Base-by-base conservation (phyloP, 1,139 yeast genomes). In the Diutina pseudorugosa region DNA sequence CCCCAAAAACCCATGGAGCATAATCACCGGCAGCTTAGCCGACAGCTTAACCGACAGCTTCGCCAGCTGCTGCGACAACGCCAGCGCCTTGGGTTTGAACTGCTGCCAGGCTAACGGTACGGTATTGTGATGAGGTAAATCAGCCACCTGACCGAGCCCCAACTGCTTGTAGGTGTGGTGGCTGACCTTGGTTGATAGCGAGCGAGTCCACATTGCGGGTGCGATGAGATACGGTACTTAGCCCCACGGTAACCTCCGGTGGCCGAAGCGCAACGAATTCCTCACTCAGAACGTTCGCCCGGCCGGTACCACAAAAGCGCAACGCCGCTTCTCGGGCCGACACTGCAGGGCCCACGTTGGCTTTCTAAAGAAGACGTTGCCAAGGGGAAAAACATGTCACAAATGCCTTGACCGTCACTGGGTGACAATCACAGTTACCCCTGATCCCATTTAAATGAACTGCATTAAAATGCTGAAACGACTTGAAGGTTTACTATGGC, bases 1-100 rank as follows among this genome's bases (percentile, higher is more conserved):
- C 1, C 81, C 82, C 58, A 76, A 74, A 41, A 77, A 65, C 1
- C 82, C 82, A 57, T 77, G 82, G 21, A 76, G 57, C 58, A 77
- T 65, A 14, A 77, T 59, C 11, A 76, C 63, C 5, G 79, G 77
- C 9, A 43, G 8, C 21, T 40, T 16, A 20, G 45, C 16, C 9
- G 30, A 12, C 14, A 19, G 19, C n/a, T n/a, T n/a, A n/a, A n/a
- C n/a, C n/a, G n/a, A n/a, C 9, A 30, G 45, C 41, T 53, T 56
- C 8, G 53, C 19, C 3, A 41, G 41, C 30, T 9, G 36, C 36
- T 11, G 36, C n/a, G 36, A 14, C 36, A 30, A 11, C 16, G n/a
- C 11, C 30, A 27, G 36, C 2, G 27, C 49, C 43, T 53, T 52
- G 23, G 53, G 54, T 18, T 53, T 51, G 30, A 52, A 52, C 25